Conservation (phyloP, 441 rosid species). For the Erodium moschatum region DNA sequence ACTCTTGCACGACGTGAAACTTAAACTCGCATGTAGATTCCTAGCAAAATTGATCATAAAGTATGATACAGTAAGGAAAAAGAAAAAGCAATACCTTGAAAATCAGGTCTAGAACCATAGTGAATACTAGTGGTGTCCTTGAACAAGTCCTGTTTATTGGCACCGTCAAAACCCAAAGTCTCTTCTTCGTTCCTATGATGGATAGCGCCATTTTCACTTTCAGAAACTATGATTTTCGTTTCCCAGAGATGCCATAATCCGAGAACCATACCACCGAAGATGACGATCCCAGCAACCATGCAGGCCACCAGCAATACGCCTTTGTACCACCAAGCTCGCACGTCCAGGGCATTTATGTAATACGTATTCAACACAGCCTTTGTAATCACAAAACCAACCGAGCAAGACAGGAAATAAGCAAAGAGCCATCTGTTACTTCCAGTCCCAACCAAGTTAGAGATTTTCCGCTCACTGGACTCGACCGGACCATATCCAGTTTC, state of each 20-base stretch:
- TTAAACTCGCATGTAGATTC: no score
- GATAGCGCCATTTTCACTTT: constrained; percentile 10
- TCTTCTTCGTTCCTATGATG: constrained; percentile 17
- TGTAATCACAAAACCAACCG: constrained; percentile 46
- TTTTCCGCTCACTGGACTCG: constrained; percentile 24
- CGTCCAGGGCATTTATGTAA: constrained; percentile 42
- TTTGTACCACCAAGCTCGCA: constrained; percentile 71
- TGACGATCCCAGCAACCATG: constrained; percentile 52
- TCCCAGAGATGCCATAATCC: constrained; percentile 68
- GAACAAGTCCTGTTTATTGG: constrained; percentile 11
- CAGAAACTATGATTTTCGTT: constrained; percentile 16
- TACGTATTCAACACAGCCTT: constrained; percentile 38
- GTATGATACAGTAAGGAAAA: neutral
- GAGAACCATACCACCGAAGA: constrained; percentile 60
- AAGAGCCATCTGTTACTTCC: constrained; percentile 68
- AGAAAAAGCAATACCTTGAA: constrained; percentile 39
- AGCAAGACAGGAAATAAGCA: constrained; percentile 41
- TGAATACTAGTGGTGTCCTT: constrained; percentile 22
- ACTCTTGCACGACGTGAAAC: no score
- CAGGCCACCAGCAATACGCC: constrained; percentile 56
- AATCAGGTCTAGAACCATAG: constrained; percentile 73
- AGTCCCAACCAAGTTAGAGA: constrained; percentile 70
- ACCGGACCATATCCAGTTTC: constrained; percentile 4
- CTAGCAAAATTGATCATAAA: no score
- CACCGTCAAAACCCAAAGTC: constrained; percentile 16